These are phyloP conservation scores for Bromus sterilis DNA, from an alignment of 176 grass and related monocot species.

Conservation along the genomic window DNA sequence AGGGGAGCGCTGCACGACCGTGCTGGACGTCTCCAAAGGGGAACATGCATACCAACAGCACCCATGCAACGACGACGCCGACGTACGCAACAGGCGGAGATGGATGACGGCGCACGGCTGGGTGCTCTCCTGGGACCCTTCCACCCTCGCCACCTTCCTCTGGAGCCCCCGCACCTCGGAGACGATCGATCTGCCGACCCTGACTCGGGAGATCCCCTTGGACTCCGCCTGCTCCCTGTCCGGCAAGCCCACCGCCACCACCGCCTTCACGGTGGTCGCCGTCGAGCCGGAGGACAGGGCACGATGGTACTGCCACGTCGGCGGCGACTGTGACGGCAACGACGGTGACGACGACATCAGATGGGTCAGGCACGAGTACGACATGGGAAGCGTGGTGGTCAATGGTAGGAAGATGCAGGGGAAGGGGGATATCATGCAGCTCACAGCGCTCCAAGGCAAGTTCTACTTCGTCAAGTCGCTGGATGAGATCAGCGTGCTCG, in stretches of 20 bases:
- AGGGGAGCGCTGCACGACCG: neutral
- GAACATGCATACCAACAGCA: neutral
- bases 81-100: neutral
- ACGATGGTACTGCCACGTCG: neutral
- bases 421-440: neutral
- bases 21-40: neutral
- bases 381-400: neutral
- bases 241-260: neutral
- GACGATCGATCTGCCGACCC: neutral
- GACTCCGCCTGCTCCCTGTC: neutral
- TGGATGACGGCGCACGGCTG: neutral
- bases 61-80: neutral
- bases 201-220: neutral
- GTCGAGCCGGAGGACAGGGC: neutral
- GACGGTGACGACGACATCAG: neutral
- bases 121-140: neutral
- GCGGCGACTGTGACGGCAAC: too few relatives aligned
- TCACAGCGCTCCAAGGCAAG: neutral
- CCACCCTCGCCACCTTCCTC: neutral
- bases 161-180: neutral
- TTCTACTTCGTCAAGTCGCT: neutral
- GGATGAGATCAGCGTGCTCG: neutral
- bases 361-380: neutral
- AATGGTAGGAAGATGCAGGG: neutral
- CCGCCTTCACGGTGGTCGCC: neutral